Percentiles rank a stretch among this genome's conserved stretches.
Evolutionary conservation across 257 asterid species (phyloP).

Genomic region (Jacaranda mimosifolia): DNA sequence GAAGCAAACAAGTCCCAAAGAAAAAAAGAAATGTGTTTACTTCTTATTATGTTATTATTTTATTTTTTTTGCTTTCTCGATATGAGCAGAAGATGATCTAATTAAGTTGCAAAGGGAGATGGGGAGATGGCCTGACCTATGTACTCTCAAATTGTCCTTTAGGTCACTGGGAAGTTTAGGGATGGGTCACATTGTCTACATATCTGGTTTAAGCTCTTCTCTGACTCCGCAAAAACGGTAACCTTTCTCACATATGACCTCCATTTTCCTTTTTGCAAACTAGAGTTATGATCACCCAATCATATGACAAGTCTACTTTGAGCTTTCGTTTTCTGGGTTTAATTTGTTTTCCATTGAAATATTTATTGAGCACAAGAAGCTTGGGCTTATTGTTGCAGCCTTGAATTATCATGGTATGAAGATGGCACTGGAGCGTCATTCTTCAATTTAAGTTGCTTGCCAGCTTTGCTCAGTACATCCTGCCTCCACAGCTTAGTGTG

Average conservation of each 20-base stretch:
- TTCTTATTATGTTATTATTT: no score
- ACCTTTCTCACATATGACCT: conserved; percentile 6
- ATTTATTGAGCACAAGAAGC: no score
- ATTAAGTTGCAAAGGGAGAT: background rate
- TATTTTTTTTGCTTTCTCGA: no score
- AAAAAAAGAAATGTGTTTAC: no score
- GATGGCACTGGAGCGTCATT: conserved; percentile 66
- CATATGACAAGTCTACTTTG: background rate
- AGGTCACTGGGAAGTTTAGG: conserved; percentile 89
- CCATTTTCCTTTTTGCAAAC: conserved; percentile 12
- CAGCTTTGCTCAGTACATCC: conserved; percentile 77
- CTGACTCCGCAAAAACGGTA: conserved; percentile 63
- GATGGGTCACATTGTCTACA: conserved; percentile 73
- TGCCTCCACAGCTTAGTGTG: conserved; percentile 72
- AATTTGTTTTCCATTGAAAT: no score
- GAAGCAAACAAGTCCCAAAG: no score
- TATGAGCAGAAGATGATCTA: no score
- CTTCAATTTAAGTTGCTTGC: conserved; percentile 83
- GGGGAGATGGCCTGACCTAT: conserved; percentile 1
- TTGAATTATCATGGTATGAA: conserved; percentile 83
- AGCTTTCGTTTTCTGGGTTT: background rate
- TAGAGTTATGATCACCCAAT: background rate
- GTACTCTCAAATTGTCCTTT: conserved; percentile 27
- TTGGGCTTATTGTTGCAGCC: conserved; percentile 54
- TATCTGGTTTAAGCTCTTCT: conserved; percentile 81